Conservation (phyloP, 2,329 filamentous ascomycete genomes). For the Teratosphaeria viscida region DNA sequence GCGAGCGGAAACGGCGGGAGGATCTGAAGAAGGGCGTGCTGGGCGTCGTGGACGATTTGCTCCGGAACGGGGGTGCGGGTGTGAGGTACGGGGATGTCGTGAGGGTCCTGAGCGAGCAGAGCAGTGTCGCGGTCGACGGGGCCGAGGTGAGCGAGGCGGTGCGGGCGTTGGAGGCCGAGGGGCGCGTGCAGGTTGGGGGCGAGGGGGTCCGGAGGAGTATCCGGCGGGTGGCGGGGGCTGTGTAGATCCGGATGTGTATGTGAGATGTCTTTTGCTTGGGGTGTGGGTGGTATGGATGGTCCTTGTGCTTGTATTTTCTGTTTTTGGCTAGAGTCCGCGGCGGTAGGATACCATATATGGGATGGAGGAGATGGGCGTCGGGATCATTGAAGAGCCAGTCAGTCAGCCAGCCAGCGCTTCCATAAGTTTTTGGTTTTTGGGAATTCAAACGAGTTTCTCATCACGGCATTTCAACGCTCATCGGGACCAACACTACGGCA, state of each 20-base stretch:
- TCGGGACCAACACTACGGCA: too few relatives aligned
- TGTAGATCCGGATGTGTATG: background rate
- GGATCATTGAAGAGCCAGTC: too few relatives aligned
- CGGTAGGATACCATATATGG: too few relatives aligned
- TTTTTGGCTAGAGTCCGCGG: too few relatives aligned
- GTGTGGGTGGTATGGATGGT: background rate
- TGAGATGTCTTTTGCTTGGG: background rate
- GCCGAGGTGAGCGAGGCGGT: constrained; percentile 77
- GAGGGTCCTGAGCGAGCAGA: constrained; percentile 60
- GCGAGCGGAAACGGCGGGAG: constrained; percentile 70
- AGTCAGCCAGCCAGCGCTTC: too few relatives aligned
- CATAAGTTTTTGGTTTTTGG: too few relatives aligned
- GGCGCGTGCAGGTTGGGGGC: constrained; percentile 65
- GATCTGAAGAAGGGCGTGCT: constrained; percentile 77
- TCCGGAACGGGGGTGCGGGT: constrained; percentile 45
- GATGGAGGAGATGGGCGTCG: too few relatives aligned
- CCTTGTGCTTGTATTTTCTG: too few relatives aligned
- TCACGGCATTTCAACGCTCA: too few relatives aligned
- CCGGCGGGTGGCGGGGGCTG: constrained; percentile 56
- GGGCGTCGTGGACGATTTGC: constrained; percentile 68
- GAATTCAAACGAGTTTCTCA: too few relatives aligned
- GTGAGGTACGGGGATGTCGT: constrained; percentile 73
- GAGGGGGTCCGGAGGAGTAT: constrained; percentile 78
- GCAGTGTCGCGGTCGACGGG: constrained; percentile 59
- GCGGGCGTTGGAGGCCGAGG: constrained; percentile 72